A percentile compares a stretch with the other conserved stretches of the same genome.
Conservation (phyloP, 108 stramenopile genomes). For the Skeletonema marinoi region DNA sequence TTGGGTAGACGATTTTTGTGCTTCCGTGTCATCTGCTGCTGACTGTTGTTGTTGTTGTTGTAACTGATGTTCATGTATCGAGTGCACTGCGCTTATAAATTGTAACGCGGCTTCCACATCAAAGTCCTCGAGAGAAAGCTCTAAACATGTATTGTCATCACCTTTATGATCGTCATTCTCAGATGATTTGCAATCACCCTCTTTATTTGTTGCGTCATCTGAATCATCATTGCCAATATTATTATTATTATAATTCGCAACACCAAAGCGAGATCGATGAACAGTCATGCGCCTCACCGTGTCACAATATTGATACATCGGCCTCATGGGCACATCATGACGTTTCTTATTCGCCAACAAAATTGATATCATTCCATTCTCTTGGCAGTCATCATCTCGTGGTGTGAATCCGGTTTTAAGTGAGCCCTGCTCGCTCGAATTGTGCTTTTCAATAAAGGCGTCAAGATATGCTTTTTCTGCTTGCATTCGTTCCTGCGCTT, state of each 20-base stretch:
- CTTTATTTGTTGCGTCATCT: background rate
- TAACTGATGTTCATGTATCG: slow-evolving; percentile 1
- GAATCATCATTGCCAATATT: background rate
- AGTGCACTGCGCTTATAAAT: slow-evolving; percentile 21
- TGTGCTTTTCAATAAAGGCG: slow-evolving; percentile 26
- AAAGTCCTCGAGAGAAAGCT: slow-evolving; percentile 44
- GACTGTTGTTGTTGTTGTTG: no score
- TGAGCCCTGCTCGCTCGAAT: background rate
- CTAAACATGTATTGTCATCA: slow-evolving; percentile 9
- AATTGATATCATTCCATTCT: slow-evolving; percentile 22
- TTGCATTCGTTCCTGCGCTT: slow-evolving; percentile 24
- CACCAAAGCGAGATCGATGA: slow-evolving; percentile 25
- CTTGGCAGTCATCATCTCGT: background rate
- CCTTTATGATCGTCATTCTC: background rate
- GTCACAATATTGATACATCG: slow-evolving; percentile 41
- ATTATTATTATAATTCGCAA: background rate
- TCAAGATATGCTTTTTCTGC: slow-evolving; percentile 32
- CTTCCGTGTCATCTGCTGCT: background rate
- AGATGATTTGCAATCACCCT: background rate
- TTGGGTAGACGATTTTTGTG: background rate
- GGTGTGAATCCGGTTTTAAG: background rate
- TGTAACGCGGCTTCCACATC: slow-evolving; percentile 23
- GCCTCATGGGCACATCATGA: slow-evolving; percentile 20
- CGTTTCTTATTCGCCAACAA: slow-evolving; percentile 18
- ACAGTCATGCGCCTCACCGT: slow-evolving; percentile 36